These are phyloP conservation scores for Fraxinus anomala DNA, from an alignment of 257 asterid genomes.

Conservation along the genomic window DNA sequence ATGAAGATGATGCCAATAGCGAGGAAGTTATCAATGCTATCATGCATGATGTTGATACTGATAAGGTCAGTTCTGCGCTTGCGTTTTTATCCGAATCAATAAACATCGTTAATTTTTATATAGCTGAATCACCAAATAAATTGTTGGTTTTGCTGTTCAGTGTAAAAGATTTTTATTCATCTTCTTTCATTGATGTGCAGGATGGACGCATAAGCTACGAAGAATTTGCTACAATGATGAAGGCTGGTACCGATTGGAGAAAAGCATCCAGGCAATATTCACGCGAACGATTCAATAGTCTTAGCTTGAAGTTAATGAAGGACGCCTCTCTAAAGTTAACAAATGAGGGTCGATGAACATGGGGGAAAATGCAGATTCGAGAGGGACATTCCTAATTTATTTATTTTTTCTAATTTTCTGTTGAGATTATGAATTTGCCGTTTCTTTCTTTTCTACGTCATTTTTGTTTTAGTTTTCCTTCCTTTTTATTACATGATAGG, in stretches of 20 bases:
- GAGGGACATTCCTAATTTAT: background rate
- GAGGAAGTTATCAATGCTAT: constrained; percentile 59
- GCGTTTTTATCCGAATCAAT: background rate
- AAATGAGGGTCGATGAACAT: constrained; percentile 28
- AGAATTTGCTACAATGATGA: constrained; percentile 50
- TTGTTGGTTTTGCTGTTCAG: background rate
- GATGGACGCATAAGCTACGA: constrained; percentile 52
- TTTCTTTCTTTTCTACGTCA: background rate
- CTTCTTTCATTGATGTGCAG: constrained; percentile 23
- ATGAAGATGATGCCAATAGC: constrained; percentile 47
- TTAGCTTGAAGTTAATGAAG: constrained; percentile 44
- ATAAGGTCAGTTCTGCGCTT: constrained; percentile 43
- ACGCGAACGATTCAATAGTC: constrained; percentile 47
- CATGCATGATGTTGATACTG: constrained; percentile 66
- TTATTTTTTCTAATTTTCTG: constrained; percentile 8
- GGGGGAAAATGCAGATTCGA: background rate
- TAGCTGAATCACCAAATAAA: background rate
- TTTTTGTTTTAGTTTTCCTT: background rate
- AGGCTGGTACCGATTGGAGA: constrained; percentile 57
- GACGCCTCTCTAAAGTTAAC: constrained; percentile 39
- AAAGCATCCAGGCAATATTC: constrained; percentile 54
- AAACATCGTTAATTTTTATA: background rate
- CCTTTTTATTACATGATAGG: constrained; percentile 7
- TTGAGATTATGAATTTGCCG: constrained; percentile 9
- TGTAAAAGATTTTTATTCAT: background rate